Evolutionary conservation across 202 grass and related monocot genomes (phyloP).

Genomic region (Zizania palustris): DNA sequence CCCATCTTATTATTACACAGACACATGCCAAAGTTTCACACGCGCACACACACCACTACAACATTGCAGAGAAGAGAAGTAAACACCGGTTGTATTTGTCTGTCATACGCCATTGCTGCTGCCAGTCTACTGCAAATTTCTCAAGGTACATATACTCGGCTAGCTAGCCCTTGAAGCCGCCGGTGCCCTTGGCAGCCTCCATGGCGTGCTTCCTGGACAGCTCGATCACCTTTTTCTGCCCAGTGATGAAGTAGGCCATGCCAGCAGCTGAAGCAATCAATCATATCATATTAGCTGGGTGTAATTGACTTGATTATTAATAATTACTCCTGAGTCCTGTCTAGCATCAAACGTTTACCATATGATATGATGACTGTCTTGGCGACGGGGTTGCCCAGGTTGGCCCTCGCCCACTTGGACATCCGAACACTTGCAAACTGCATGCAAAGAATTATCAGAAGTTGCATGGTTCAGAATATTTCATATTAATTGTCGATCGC

Average conservation of each 20-base stretch:
- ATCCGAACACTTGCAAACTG: conserved; percentile 21
- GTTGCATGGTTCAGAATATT: background rate
- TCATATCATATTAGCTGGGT: background rate
- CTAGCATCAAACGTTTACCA: background rate
- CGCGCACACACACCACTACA: no score
- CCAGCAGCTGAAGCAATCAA: conserved; percentile 12
- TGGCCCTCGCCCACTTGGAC: conserved; percentile 1
- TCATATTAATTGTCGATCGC: background rate
- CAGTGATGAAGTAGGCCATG: conserved; percentile 12
- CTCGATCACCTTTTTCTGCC: conserved; percentile 19
- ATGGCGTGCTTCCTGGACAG: conserved; percentile 5
- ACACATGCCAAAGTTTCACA: background rate
- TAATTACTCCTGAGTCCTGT: background rate
- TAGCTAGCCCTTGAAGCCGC: background rate
- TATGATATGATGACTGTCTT: background rate
- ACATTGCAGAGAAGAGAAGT: no score
- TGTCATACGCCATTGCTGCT: background rate
- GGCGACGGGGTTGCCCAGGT: conserved; percentile 10
- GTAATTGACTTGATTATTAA: background rate
- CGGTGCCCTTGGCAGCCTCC: background rate
- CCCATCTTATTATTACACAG: background rate
- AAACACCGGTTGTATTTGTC: background rate
- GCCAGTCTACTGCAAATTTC: background rate
- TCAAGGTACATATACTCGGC: background rate
- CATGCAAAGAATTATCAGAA: background rate